Evolutionary conservation across 495 filamentous ascomycete genomes (phyloP).

Genomic region (Penicillium desertorum): DNA sequence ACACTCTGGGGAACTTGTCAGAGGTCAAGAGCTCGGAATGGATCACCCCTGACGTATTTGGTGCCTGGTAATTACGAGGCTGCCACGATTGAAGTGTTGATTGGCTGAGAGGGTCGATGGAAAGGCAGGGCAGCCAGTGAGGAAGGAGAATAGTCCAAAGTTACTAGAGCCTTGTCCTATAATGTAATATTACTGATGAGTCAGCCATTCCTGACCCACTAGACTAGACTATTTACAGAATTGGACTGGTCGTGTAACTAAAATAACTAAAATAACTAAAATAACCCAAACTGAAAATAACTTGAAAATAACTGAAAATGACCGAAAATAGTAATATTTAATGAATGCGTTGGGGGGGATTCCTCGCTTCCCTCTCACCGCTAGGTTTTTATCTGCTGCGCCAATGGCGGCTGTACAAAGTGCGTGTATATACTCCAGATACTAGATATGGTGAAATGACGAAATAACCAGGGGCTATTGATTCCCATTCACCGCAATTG

Average conservation of each 20-base stretch:
- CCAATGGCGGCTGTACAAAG: slow-evolving; percentile 9
- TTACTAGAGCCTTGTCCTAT: not conserved
- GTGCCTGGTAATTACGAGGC: slow-evolving; percentile 27
- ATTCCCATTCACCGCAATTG: slow-evolving; percentile 9
- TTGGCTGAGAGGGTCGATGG: slow-evolving; percentile 17
- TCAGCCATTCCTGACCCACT: slow-evolving; percentile 7
- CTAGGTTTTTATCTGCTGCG: slow-evolving; percentile 3
- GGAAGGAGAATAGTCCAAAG: not conserved
- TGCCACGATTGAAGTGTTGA: slow-evolving; percentile 11
- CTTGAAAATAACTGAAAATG: not conserved
- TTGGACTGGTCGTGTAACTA: not conserved
- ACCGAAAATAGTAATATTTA: not conserved
- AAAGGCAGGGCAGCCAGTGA: slow-evolving; percentile 35
- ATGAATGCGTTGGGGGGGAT: not conserved
- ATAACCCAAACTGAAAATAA: not conserved
- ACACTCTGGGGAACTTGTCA: slow-evolving; percentile 29
- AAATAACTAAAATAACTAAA: not conserved
- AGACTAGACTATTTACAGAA: not conserved
- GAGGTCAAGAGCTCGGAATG: slow-evolving; percentile 25
- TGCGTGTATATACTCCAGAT: not conserved
- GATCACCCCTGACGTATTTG: slow-evolving; percentile 32
- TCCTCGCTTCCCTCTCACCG: slow-evolving; percentile 10
- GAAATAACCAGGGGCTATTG: not conserved
- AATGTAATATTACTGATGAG: slow-evolving; percentile 8
- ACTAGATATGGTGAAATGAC: no score